Evolutionary conservation across 495 filamentous ascomycete species (phyloP).

Genomic region (Hypoxylon fragiforme): DNA sequence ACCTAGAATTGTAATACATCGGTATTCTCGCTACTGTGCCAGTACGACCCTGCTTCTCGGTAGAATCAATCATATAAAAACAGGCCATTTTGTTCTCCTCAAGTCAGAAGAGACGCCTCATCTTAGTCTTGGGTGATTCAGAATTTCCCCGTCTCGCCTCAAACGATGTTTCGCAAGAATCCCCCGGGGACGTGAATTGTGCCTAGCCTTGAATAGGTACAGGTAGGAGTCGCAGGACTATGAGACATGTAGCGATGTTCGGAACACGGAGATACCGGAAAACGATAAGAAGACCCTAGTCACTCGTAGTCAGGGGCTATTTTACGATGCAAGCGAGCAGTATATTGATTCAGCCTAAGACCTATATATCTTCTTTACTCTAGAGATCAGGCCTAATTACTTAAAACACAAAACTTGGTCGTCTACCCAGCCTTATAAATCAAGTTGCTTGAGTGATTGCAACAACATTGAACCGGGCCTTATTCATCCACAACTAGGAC

Average conservation of each 20-base stretch:
- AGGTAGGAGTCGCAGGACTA: too few relatives aligned
- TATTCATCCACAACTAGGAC: too few relatives aligned
- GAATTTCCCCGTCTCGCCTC: constrained; percentile 25
- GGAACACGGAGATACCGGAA: constrained; percentile 22
- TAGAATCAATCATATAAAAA: constrained; percentile 11
- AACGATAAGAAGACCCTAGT: constrained; percentile 14
- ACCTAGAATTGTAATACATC: too few relatives aligned
- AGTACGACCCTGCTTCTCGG: not conserved
- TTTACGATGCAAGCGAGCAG: not conserved
- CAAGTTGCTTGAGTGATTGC: too few relatives aligned
- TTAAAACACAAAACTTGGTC: too few relatives aligned
- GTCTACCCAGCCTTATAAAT: too few relatives aligned
- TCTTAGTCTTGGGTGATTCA: constrained; percentile 30
- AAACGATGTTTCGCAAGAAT: constrained; percentile 27
- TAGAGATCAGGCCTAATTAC: constrained; percentile 4
- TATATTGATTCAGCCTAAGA: constrained; percentile 5
- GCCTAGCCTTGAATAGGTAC: constrained; percentile 24
- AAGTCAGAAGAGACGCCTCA: constrained; percentile 11
- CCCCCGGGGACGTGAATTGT: constrained; percentile 15
- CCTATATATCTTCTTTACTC: not conserved
- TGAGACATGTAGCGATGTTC: constrained; percentile 19
- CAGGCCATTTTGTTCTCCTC: constrained; percentile 20
- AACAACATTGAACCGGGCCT: too few relatives aligned
- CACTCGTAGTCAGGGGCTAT: constrained; percentile 8
- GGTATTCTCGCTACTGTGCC: not conserved